Evolutionary conservation across 2,329 filamentous ascomycete genomes (phyloP).

Genomic region (Apiospora koreana): DNA sequence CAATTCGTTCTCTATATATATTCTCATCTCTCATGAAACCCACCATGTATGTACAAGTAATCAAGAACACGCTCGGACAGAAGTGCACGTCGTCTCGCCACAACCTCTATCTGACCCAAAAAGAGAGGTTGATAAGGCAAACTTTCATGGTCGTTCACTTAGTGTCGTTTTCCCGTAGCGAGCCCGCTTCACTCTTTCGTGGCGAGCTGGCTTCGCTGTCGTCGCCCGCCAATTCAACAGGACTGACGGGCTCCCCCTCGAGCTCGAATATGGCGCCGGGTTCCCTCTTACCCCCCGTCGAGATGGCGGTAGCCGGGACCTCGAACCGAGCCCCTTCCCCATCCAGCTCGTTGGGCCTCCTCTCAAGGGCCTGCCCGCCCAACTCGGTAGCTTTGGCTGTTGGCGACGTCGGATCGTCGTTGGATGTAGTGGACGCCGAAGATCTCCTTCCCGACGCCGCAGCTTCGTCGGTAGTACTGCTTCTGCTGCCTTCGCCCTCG

Average conservation of each 20-base stretch:
- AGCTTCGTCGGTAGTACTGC: background rate
- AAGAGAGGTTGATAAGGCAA: background rate
- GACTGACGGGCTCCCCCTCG: slow-evolving; percentile 7
- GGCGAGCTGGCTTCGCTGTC: background rate
- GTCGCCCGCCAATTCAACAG: background rate
- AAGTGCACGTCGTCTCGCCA: background rate
- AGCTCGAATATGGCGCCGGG: slow-evolving; percentile 11
- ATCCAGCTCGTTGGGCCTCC: background rate
- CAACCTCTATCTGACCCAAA: background rate
- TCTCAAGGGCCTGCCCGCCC: background rate
- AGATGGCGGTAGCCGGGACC: slow-evolving; percentile 5
- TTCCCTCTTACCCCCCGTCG: slow-evolving; percentile 1
- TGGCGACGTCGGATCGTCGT: background rate
- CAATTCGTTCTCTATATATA: background rate
- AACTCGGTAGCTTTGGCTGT: background rate
- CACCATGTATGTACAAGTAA: background rate
- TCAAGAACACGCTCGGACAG: background rate
- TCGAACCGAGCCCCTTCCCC: background rate
- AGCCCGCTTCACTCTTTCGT: background rate
- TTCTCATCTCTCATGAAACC: background rate
- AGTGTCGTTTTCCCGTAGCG: background rate
- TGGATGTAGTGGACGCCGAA: background rate
- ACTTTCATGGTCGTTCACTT: background rate
- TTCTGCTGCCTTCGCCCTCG: background rate
- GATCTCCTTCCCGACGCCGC: background rate